Conservation (phyloP, 2,329 filamentous ascomycete species). For the Monilinia aucupariae region DNA sequence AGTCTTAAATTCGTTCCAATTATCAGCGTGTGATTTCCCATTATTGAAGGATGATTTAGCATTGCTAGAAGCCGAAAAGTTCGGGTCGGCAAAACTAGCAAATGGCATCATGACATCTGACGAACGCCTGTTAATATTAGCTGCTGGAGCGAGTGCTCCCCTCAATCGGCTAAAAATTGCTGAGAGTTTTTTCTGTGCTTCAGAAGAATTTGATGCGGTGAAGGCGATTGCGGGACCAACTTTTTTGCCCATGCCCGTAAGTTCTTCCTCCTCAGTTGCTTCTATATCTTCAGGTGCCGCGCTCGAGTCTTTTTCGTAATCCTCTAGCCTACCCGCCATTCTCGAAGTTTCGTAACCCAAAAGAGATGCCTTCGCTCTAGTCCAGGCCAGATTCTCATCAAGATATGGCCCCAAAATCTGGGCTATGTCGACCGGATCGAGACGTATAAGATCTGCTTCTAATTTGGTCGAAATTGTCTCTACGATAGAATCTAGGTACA, state of each 20-base stretch:
- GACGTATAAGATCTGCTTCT: slow-evolving; percentile 59
- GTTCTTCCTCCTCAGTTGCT: slow-evolving; percentile 38
- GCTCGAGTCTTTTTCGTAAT: slow-evolving; percentile 43
- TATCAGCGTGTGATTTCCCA: slow-evolving; percentile 34
- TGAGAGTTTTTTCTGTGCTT: slow-evolving; percentile 9
- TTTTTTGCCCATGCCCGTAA: neutral
- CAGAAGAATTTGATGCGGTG: slow-evolving; percentile 5
- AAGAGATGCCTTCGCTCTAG: slow-evolving; percentile 45
- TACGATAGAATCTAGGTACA: slow-evolving; percentile 55
- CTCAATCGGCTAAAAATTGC: slow-evolving; percentile 8
- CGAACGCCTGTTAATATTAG: slow-evolving; percentile 2
- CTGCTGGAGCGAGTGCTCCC: neutral
- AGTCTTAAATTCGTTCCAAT: slow-evolving; percentile 59
- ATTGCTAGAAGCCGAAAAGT: slow-evolving; percentile 14
- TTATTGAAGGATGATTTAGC: slow-evolving; percentile 9
- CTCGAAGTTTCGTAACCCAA: slow-evolving; percentile 53
- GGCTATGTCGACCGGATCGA: slow-evolving; percentile 66
- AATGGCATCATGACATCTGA: slow-evolving; percentile 13
- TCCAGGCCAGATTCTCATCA: slow-evolving; percentile 51
- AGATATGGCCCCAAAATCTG: slow-evolving; percentile 65
- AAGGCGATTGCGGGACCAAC: slow-evolving; percentile 6
- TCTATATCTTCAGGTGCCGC: slow-evolving; percentile 40
- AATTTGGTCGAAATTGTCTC: slow-evolving; percentile 56
- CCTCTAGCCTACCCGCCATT: slow-evolving; percentile 48
- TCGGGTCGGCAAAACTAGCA: slow-evolving; percentile 7